Percentiles rank a stretch among this genome's conserved stretches.
Conservation (phyloP, 1,284 basidiomycete genomes). For the Moesziomyces parantarcticus region DNA sequence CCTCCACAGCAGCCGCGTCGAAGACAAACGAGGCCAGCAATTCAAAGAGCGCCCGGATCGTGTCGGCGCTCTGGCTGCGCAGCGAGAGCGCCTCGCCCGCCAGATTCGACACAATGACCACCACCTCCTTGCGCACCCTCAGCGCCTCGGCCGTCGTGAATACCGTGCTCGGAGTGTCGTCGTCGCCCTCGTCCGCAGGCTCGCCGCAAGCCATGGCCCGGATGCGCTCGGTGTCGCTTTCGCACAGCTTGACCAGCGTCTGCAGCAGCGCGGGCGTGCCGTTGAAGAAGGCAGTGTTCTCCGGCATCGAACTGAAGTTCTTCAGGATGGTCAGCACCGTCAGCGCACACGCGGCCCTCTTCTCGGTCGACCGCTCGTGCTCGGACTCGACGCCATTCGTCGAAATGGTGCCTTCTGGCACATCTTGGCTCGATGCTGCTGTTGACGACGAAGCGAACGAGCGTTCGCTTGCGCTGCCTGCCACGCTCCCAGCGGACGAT, state of each 20-base stretch:
- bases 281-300: constrained; percentile 79
- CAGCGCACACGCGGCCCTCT: constrained; percentile 75
- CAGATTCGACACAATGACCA: constrained; percentile 79
- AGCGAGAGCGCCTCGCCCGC: constrained; percentile 72
- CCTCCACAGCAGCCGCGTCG: constrained; percentile 76
- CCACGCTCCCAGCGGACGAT: constrained; percentile 28
- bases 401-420: constrained; percentile 21
- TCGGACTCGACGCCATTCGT: constrained; percentile 37
- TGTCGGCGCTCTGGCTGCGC: constrained; percentile 66
- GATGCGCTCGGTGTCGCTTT: constrained; percentile 66
- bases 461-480: constrained; percentile 16
- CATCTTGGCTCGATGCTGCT: constrained; percentile 6
- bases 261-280: constrained; percentile 76
- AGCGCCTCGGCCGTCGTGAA: constrained; percentile 71
- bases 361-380: constrained; percentile 46
- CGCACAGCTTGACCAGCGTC: constrained; percentile 69
- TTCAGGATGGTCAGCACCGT: constrained; percentile 83
- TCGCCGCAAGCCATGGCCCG: constrained; percentile 12
- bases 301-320: constrained; percentile 80
- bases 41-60: constrained; percentile 75
- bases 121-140: constrained; percentile 79
- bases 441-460: constrained; percentile 17
- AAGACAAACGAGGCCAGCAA: constrained; percentile 81
- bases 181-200: constrained; percentile 7
- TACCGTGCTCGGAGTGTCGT: constrained; percentile 25